Conservation (phyloP, 2,329 filamentous ascomycete genomes). For the Aureobasidium sp. region DNA sequence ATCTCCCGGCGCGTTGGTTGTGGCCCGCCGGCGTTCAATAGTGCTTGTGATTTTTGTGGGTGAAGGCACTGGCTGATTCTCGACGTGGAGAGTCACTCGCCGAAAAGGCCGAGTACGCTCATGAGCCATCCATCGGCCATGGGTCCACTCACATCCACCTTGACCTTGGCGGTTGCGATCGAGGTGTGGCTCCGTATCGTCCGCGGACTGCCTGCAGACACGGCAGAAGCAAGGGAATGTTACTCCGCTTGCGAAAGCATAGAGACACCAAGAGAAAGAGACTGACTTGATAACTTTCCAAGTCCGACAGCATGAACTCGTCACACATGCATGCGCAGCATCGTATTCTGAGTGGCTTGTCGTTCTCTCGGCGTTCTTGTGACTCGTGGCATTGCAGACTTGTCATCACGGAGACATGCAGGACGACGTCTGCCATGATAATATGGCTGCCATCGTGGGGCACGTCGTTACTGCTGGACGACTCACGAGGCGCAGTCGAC, state of each 20-base stretch:
- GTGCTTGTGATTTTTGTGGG: constrained; percentile 1
- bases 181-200: not conserved
- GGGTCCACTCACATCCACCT: constrained; percentile 6
- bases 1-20: constrained; percentile 5
- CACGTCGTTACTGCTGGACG: not conserved
- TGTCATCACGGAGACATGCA: constrained; percentile 2
- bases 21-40: constrained; percentile 1
- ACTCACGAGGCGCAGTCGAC: not conserved
- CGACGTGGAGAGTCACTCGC: not conserved
- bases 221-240: constrained; percentile 5
- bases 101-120: not conserved
- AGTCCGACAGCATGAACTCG: not conserved
- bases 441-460: not conserved
- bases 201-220: not conserved
- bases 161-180: constrained; percentile 1
- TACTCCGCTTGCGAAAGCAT: not conserved
- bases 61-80: not conserved
- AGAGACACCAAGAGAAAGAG: not conserved
- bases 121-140: not conserved
- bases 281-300: not conserved
- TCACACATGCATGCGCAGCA: not conserved
- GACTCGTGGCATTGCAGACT: not conserved
- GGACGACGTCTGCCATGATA: constrained; percentile 6
- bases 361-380: not conserved
- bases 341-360: not conserved